Evolutionary conservation across 2,329 filamentous ascomycete species (phyloP), one percentile per base, ranked within the genome.

Genomic region (Aspergillus melleus): DNA sequence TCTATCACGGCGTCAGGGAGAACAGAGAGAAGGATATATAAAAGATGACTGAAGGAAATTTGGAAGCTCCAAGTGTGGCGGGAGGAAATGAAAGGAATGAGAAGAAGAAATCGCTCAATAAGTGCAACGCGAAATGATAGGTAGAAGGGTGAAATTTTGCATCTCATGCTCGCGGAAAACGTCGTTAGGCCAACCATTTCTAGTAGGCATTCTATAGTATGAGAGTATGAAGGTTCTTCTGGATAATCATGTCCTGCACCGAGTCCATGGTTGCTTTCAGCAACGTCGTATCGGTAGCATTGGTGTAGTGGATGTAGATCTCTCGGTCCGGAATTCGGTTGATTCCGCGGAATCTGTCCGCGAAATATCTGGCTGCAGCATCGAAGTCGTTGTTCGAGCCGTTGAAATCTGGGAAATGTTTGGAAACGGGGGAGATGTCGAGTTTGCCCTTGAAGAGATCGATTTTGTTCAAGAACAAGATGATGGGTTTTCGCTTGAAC

Each of bases 381-480:
- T 91, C 89, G 74, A 87, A 88, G 74, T 92, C 89, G 64, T 86
- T 85, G 39, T 86, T 78, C 10, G 88, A 86, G 30, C 90, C 90
- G 63, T 86, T 84, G 79, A 91, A 94, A 71, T 94, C 90, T 47
- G 89, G 89, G 77, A 93, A 93, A 61, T 91, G 88, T 57, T 87
- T 85, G 59, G 85, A 86, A 66, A 94, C 89, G 3, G 90, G 88
- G 64, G 88, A 91, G 58, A 84, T 80, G 2, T 82, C 77, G 39
- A 94, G 81, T 79, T 94, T 94, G 70, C 88, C 86, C 74, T 86
- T 89, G 83, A 94, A 94, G 12, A 93, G 81, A 76, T 94, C 90
- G 80, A 93, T 92, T 80, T 94, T 94, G 83, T 93, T 94, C 61
- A 94, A 83, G 79, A 94, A 94, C 54, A 94, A 84, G 66, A 94